These are phyloP conservation scores for Terfezia claveryi DNA, from an alignment of 495 filamentous ascomycete species.

Conservation along the genomic window DNA sequence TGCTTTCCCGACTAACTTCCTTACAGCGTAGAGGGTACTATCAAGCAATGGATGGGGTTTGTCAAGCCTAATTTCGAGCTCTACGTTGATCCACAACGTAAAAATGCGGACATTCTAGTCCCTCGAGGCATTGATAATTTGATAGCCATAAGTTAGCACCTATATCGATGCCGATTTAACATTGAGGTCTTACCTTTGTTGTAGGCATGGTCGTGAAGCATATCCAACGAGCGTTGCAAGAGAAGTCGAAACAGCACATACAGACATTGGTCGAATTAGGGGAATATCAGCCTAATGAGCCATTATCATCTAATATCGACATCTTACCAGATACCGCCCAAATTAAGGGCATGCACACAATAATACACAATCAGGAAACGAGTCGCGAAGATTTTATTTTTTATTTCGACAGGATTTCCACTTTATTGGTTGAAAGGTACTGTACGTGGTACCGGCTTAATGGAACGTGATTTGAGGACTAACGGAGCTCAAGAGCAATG, in stretches of 20 bases:
- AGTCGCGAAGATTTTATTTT: conserved; percentile 83
- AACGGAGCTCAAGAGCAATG: conserved; percentile 33
- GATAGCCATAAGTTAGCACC: conserved; percentile 58
- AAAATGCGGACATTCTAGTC: conserved; percentile 81
- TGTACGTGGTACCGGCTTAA: background rate
- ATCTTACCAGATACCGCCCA: conserved; percentile 54
- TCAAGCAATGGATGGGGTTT: conserved; percentile 92
- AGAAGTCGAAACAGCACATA: conserved; percentile 69
- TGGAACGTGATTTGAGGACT: background rate
- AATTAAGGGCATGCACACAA: conserved; percentile 67
- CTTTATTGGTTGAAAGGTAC: conserved; percentile 66
- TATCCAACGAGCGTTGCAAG: conserved; percentile 57
- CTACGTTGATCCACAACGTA: conserved; percentile 76
- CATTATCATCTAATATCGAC: conserved; percentile 48
- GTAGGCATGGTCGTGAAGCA: conserved; percentile 75
- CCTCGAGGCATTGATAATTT: conserved; percentile 82
- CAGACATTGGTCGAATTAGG: conserved; percentile 53
- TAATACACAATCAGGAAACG: conserved; percentile 62
- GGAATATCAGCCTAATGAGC: conserved; percentile 39
- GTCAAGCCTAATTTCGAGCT: conserved; percentile 88
- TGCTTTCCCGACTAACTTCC: background rate
- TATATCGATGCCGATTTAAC: background rate
- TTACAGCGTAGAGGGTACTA: conserved; percentile 54
- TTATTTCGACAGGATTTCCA: conserved; percentile 74
- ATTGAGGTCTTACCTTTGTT: background rate